Evolutionary conservation across 306 rosid genomes (phyloP), one percentile per base, ranked within the genome.

Genomic region (Vigna hirtella): DNA sequence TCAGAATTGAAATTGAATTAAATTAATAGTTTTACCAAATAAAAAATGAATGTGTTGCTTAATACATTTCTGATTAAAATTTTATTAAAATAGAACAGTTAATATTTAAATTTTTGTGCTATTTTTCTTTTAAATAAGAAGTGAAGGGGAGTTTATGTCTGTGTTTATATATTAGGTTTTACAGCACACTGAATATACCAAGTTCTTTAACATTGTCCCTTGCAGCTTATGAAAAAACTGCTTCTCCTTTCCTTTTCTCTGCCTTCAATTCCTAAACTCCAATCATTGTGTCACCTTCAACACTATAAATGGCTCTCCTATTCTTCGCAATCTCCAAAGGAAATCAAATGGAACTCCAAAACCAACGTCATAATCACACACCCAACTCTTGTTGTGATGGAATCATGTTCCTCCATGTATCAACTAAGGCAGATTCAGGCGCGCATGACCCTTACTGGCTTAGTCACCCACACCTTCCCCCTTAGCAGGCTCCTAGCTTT

Each of bases 401-500:
- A 93, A 76, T 88, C 91, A 14, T 93, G 98, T 85, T 77, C 93
- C 55, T 80, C 76, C 65, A 90, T 92, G 96, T 77, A 15, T 26
- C 86, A 93, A 51, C 51, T 93, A 75, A 85, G 59, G 86, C 94
- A 93, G 81, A 91, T 93, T 67, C 96, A 93, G 83, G 96, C 90
- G 7, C 94, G 77, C 69, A 89, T 91, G 96, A 93, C 89, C 18
- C 57, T 69, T 45, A 83, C 84, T 1, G 96, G 85, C 38, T 88
- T 93, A 79, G 84, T 93, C 17, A n/a, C 79, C 49, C 84, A 89
- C 83, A 78, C 86, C 4, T 93, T 93, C 73, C 96, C 96, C 0
- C 82, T 82, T 11, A 93, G 98, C 85, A 83, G 95, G 16, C 72
- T 86, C 56, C 70, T 89, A 24, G 97, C 98, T 7, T 93, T 93